Evolutionary conservation across 2,329 filamentous ascomycete genomes (phyloP), one percentile per base, ranked within the genome.

Genomic region (Endoconidiophora laricicola): DNA sequence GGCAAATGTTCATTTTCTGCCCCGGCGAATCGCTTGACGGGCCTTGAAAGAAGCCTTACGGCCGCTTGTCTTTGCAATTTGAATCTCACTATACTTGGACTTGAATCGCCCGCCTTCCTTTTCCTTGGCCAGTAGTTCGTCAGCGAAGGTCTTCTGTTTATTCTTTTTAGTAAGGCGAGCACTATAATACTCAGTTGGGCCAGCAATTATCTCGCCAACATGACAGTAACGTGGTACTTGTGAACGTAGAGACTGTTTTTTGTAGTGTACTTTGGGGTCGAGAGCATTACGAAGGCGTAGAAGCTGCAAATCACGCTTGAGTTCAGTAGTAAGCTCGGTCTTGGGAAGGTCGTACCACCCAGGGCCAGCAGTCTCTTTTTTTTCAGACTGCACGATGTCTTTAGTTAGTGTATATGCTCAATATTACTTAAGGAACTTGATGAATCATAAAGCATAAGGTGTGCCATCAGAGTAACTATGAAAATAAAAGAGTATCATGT

Each of bases 271-370:
- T 62, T 96, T 90, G 1, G 87, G 81, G 57, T 96, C 90, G 20
- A 96, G 72, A 18, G 94, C 81, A 50, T 80, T 81, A 63, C 91
- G 79, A 82, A 95, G 90, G 56, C 86, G 81, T 53, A 98, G 70
- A 9, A 96, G 70, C 64, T 95, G 87, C 46, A 95, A 71, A 61
- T 98, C 90, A 57, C 86, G 76, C 65, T 88, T 94, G 54, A 95
- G 71, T 60, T 93, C 80, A 6, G 86, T 78, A 0, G 87, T 94
- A 46, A 94, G 66, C 46, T 85, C 72, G 23, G 90, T 95, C 59
- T 80, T 80, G 4, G 88, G 88, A 49, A 98, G 71, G 58, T 93
- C 76, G 67, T 83, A 96, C 90, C 90, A 96, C 52, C 83, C 71
- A 14, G 79, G 66, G 42, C 90, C 91, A 46, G 88, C 83, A 54